Evolutionary conservation across 768 basidiomycete species (phyloP), one percentile per base, ranked within the genome.

Genomic region (Hemileccinum impolitum): DNA sequence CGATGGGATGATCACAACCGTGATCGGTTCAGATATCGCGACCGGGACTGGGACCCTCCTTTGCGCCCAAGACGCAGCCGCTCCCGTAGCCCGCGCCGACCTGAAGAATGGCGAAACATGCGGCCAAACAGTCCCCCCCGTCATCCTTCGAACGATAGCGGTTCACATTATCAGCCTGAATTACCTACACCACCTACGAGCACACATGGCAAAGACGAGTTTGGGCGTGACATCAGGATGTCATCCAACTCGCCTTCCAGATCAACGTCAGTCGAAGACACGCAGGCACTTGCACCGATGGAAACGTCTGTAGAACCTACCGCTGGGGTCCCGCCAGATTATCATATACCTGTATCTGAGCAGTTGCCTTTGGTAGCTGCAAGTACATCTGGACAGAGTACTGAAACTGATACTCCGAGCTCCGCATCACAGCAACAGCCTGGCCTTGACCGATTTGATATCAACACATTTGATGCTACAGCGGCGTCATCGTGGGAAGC

Each of bases 151-250:
- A 23, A 23, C 6, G 62, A 72, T 36, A 50, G 48, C 51, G 55
- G 65, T n/a, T 47, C 60, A 43, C 60, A 58, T 45, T 58, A 56
- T 45, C 63, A 30, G 7, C 28, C 23, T 23, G 23, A 23, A 30
- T 30, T 55, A 54, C 52, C 65, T 58, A 56, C 56, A 18, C 40
- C 63, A 35, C 56, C 54, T 62, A 55, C 54, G 44, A 70, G 61
- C 42, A 62, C 62, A 45, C 56, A 64, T n/a, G 82, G 72, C 49
- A 89, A 82, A 68, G 89, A 92, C 77, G 89, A 92, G 67, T 92
- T 92, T 68, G 89, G 90, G 57, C 83, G 90, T 59, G 88, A 91
- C 64, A 76, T 90, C 61, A 77, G 89, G 58, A 70, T 78, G 31
- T 67, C 71, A 36, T 82, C 86, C 34, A 46, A 52, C 41, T 64